phyloP scores from a whole-genome alignment of 2,329 filamentous ascomycete genomes.

The Colletotrichum simmondsii region DNA sequence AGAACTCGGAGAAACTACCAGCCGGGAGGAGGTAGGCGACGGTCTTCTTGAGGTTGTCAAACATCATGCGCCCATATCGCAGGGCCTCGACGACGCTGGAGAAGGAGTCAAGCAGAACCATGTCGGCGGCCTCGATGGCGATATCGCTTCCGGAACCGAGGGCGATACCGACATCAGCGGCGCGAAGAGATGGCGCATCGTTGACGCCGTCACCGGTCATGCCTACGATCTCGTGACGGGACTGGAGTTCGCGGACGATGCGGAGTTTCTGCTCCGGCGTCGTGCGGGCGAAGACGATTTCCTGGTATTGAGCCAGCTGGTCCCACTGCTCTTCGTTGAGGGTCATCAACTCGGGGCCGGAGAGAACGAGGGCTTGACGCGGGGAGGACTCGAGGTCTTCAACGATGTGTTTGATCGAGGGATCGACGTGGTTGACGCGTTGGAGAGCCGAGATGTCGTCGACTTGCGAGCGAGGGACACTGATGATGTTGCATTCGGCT shows the following conservation, averaged over 20 bases:
- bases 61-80: conserved; percentile 79
- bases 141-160: conserved; percentile 86
- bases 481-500: conserved; percentile 77
- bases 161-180: conserved; percentile 85
- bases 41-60: conserved; percentile 83
- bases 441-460: conserved; percentile 65
- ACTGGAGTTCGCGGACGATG: conserved; percentile 81
- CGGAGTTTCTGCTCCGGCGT: conserved; percentile 84
- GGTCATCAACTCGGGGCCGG: conserved; percentile 72
- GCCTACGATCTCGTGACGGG: conserved; percentile 73
- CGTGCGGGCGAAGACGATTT: conserved; percentile 81
- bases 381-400: conserved; percentile 35
- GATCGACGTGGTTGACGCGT: conserved; percentile 41
- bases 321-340: conserved; percentile 78
- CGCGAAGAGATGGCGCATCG: conserved; percentile 82
- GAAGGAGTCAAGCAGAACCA: conserved; percentile 83
- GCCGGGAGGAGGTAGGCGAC: conserved; percentile 80
- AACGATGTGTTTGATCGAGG: conserved; percentile 32
- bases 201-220: conserved; percentile 93
- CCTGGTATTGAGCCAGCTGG: conserved; percentile 70
- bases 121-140: conserved; percentile 83
- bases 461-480: conserved; percentile 56
- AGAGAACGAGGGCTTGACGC: conserved; percentile 68
- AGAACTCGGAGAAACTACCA: conserved; percentile 79
- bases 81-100: conserved; percentile 78